Evolutionary conservation across 2,329 filamentous ascomycete genomes (phyloP).

Genomic region (Stenocarpella maydis): DNA sequence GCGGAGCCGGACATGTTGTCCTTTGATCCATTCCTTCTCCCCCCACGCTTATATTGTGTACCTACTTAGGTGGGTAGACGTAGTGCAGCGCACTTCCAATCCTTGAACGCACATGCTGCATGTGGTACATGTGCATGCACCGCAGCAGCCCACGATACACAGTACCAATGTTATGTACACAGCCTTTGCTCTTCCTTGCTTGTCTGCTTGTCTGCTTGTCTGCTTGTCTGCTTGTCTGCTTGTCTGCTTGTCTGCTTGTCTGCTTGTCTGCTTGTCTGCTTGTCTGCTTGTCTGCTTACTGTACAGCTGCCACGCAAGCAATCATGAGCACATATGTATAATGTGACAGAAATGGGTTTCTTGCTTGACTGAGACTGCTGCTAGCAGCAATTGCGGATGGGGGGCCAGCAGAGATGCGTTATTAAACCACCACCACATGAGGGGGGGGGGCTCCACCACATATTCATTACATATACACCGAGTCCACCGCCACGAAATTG

Average conservation of each 20-base stretch:
- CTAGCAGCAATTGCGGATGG: not conserved
- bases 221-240: too few species aligned
- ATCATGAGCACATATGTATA: too few species aligned
- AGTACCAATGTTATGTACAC: too few species aligned
- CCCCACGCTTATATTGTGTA: too few species aligned
- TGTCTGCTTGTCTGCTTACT: too few species aligned
- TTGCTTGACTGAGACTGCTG: not conserved
- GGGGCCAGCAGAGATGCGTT: slow-evolving; percentile 15
- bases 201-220: too few species aligned
- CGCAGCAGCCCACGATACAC: not conserved
- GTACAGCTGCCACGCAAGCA: too few species aligned
- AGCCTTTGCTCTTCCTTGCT: not conserved
- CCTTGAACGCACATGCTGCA: not conserved
- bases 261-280: too few species aligned
- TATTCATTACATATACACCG: not conserved
- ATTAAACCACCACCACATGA: slow-evolving; percentile 11
- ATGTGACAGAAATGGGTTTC: too few species aligned
- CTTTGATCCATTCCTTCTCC: not conserved
- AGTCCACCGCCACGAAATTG: slow-evolving; percentile 14
- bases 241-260: too few species aligned
- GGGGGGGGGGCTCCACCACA: slow-evolving; percentile 9
- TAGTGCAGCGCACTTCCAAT: too few species aligned
- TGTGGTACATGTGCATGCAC: not conserved
- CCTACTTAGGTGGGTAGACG: too few species aligned
- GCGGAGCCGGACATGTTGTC: slow-evolving; percentile 6